Conservation (phyloP, 2,329 filamentous ascomycete species). For the Colletotrichum spinosum region DNA sequence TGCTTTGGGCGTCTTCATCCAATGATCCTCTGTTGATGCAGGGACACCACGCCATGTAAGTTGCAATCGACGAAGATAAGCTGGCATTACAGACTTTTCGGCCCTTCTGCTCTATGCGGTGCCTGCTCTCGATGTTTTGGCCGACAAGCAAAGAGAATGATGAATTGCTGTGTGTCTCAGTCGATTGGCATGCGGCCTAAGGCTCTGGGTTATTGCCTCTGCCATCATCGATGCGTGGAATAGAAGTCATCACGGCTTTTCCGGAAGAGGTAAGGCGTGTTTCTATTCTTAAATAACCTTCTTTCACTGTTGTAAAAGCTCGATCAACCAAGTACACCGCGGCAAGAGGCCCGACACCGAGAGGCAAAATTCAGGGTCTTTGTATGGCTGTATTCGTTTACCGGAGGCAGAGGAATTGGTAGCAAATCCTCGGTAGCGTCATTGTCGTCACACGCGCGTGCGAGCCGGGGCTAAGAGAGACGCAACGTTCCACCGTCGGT, state of each 20-base stretch:
- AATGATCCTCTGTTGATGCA: too few species aligned
- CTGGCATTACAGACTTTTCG: conserved; percentile 22
- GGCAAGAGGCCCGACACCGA: not conserved
- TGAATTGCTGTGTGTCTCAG: conserved; percentile 30
- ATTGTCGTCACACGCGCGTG: conserved; percentile 13
- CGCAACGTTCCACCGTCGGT: conserved; percentile 31
- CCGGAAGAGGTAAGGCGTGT: conserved; percentile 27
- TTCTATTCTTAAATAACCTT: conserved; percentile 39
- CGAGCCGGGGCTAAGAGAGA: conserved; percentile 21
- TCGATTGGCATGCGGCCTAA: conserved; percentile 20
- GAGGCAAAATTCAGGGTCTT: conserved; percentile 20
- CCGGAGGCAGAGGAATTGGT: conserved; percentile 1
- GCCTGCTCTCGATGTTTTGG: conserved; percentile 5
- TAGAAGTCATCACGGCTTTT: conserved; percentile 23
- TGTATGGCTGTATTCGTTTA: conserved; percentile 21
- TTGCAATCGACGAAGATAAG: too few species aligned
- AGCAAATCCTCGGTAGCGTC: conserved; percentile 12
- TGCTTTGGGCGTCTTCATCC: too few species aligned
- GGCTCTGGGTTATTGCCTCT: conserved; percentile 18
- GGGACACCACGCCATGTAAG: too few species aligned
- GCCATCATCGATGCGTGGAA: conserved; percentile 18
- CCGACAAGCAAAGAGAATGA: not conserved
- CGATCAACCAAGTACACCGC: conserved; percentile 22
- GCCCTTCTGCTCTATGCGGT: conserved; percentile 25
- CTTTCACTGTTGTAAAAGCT: conserved; percentile 25